A percentile compares a stretch with the other conserved stretches of the same genome.
Conservation (phyloP, 2,329 filamentous ascomycete genomes). For the Chaetothyriales sp. region DNA sequence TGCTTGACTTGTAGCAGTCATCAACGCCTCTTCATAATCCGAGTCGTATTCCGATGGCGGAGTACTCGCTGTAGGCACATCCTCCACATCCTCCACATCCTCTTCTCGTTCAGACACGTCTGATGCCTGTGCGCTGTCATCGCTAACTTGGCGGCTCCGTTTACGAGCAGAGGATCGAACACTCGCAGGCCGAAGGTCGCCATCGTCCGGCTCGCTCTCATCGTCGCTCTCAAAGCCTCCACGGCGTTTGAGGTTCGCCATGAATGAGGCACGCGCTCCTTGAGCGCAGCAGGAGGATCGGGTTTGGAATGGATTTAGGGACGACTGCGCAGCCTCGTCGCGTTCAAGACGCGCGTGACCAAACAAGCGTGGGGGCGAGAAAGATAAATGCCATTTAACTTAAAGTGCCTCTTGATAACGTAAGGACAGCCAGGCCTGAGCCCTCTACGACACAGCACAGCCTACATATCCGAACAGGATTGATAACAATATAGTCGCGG, state of each 20-base stretch:
- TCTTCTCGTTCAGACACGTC: slow-evolving; percentile 6
- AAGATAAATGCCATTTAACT: no score
- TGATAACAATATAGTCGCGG: no score
- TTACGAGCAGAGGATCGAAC: slow-evolving; percentile 2
- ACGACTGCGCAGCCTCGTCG: no score
- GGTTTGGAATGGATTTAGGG: not conserved
- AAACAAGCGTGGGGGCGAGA: no score
- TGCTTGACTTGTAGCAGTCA: slow-evolving; percentile 46
- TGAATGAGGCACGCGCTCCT: not conserved
- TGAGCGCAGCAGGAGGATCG: not conserved
- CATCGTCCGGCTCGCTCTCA: not conserved
- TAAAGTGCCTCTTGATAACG: no score
- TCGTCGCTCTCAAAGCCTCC: not conserved
- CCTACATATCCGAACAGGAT: no score
- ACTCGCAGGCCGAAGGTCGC: not conserved
- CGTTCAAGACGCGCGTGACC: no score
- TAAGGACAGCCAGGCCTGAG: no score
- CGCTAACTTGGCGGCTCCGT: slow-evolving; percentile 13
- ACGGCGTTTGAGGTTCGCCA: not conserved
- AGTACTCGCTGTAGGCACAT: slow-evolving; percentile 6
- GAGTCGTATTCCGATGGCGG: slow-evolving; percentile 10
- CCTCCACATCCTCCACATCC: no score
- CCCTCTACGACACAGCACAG: no score
- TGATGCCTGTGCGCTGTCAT: slow-evolving; percentile 6
- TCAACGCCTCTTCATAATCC: slow-evolving; percentile 9